Conservation (phyloP, 768 basidiomycete genomes). For the Antrodiella citrinella region DNA sequence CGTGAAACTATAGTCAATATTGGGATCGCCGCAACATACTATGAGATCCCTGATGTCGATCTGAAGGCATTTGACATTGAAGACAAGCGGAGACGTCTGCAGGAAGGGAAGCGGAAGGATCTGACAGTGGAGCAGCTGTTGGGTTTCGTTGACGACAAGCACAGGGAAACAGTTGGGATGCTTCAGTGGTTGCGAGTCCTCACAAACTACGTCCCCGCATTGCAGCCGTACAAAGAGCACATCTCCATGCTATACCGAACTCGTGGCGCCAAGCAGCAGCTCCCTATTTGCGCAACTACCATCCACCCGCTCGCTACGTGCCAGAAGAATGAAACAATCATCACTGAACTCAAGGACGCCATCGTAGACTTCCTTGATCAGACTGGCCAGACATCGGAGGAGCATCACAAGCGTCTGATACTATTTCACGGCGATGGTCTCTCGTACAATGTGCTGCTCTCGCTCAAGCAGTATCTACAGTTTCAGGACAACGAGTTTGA, state of each 20-base stretch:
- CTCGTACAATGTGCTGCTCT: conserved; percentile 23
- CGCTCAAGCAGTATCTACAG: background rate
- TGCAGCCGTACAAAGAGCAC: conserved; percentile 7
- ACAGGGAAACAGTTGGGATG: conserved; percentile 18
- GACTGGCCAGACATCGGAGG: conserved; percentile 19
- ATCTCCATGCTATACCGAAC: conserved; percentile 19
- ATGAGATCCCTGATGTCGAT: conserved; percentile 12
- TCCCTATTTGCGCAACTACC: conserved; percentile 2
- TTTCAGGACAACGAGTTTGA: background rate
- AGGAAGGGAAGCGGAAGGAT: conserved; percentile 2
- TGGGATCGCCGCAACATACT: conserved; percentile 21
- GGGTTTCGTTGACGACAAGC: conserved; percentile 17
- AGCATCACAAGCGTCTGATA: conserved; percentile 17
- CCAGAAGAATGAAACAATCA: conserved; percentile 21
- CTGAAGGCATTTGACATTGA: conserved; percentile 16
- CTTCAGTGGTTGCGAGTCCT: conserved; percentile 24
- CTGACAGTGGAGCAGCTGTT: conserved; percentile 20
- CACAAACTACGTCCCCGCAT: conserved; percentile 19
- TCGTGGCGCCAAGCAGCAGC: conserved; percentile 9
- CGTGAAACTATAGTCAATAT: conserved; percentile 22
- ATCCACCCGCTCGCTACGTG: conserved; percentile 24
- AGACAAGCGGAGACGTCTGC: conserved; percentile 8
- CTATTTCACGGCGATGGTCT: conserved; percentile 29
- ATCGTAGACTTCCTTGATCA: conserved; percentile 28
- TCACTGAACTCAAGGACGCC: conserved; percentile 24